These are phyloP conservation scores for Sclerotinia trifoliorum DNA, from an alignment of 2,329 filamentous ascomycete species.

Conservation along the genomic window DNA sequence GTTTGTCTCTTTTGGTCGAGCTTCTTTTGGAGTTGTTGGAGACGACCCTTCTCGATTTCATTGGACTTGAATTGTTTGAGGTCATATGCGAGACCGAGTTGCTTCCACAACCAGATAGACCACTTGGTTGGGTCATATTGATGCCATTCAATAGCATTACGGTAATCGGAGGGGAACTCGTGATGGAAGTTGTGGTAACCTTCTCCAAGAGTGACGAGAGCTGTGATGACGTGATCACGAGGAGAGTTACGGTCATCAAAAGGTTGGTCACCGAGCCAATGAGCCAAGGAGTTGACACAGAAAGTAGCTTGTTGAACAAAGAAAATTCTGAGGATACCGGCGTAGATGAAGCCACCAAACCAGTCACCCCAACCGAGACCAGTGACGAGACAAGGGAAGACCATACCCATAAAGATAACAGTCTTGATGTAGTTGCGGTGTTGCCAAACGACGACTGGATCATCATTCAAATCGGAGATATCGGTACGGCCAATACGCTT, in stretches of 20 bases:
- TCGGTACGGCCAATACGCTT: conserved; percentile 86
- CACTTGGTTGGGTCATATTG: conserved; percentile 94
- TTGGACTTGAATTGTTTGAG: conserved; percentile 89
- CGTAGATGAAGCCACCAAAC: conserved; percentile 80
- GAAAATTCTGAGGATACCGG: conserved; percentile 81
- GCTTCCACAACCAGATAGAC: conserved; percentile 82
- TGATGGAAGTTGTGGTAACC: conserved; percentile 97
- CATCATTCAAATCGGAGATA: conserved; percentile 84
- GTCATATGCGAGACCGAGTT: conserved; percentile 78
- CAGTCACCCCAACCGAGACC: conserved; percentile 80
- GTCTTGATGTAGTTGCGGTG: conserved; percentile 83
- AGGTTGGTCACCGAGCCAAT: conserved; percentile 89
- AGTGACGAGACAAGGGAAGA: conserved; percentile 72
- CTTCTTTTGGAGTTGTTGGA: conserved; percentile 91
- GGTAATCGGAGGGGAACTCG: conserved; percentile 91
- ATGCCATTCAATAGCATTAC: conserved; percentile 86
- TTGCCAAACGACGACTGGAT: conserved; percentile 82
- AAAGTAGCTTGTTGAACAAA: conserved; percentile 91
- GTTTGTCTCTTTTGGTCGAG: conserved; percentile 79
- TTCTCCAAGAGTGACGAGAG: conserved; percentile 80
- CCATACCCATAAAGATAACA: conserved; percentile 72
- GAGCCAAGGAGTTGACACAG: conserved; percentile 87
- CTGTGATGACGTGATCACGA: conserved; percentile 83
- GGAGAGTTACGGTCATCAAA: conserved; percentile 92
- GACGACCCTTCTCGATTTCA: conserved; percentile 87